phyloP scores from a whole-genome alignment of 148 eudicot species.

The Talinum fruticosum region DNA sequence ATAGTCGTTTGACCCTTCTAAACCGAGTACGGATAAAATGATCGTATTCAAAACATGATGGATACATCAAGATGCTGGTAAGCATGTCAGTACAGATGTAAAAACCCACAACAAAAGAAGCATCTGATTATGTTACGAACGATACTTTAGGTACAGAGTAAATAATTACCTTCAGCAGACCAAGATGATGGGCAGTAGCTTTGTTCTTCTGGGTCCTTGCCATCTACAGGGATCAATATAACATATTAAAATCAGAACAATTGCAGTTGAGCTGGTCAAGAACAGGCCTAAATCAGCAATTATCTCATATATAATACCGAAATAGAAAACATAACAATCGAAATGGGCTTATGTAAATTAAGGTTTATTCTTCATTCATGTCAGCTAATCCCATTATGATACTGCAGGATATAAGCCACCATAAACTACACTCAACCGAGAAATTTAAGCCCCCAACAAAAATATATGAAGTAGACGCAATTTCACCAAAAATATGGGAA shows the following conservation, averaged over 20 bases:
- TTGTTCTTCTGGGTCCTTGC: slow-evolving; percentile 97
- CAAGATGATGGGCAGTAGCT: slow-evolving; percentile 98
- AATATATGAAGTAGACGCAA: not conserved
- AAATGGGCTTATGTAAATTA: not conserved
- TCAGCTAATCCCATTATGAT: not conserved
- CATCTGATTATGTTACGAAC: not conserved
- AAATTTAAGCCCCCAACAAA: not conserved
- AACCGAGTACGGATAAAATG: not conserved
- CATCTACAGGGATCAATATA: slow-evolving; percentile 51
- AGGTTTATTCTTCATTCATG: not conserved
- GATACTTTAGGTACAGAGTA: not conserved
- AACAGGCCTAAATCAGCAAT: not conserved
- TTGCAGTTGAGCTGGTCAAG: not conserved
- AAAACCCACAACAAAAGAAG: not conserved
- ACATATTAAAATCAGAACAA: not conserved
- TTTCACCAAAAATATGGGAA: not conserved
- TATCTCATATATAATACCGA: too few species aligned
- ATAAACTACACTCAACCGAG: not conserved
- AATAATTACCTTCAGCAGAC: slow-evolving; percentile 70
- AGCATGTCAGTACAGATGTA: not conserved
- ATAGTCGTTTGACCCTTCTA: not conserved
- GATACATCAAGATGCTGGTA: not conserved
- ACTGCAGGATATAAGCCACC: not conserved
- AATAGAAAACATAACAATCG: not conserved
- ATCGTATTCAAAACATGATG: not conserved